Evolutionary conservation across 139 green algal genomes (phyloP), one percentile per base, ranked within the genome.

Genomic region (Asterochloris sp.): DNA sequence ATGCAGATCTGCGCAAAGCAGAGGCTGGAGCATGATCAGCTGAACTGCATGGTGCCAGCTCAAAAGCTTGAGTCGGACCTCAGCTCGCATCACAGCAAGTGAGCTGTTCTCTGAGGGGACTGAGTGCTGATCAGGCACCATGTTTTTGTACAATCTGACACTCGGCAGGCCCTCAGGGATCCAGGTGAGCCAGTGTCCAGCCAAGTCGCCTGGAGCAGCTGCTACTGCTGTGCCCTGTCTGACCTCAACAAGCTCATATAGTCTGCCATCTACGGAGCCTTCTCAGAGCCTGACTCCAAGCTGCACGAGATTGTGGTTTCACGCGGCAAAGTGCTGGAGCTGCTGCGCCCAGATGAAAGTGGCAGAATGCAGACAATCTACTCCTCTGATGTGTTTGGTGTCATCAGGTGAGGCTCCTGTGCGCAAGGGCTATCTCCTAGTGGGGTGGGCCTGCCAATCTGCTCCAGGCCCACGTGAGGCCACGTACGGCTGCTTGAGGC

Each of bases 251-350:
- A 24, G 11, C 24, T 11, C 23, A 69, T 61, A n/a, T 69, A 98
- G 95, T 89, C 78, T 78, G 95, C 95, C 61, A 88, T 97, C 28
- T 97, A 97, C 88, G 97, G 97, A 78, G 98, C 96, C 88, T 99
- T 99, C 84, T 96, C 91, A 13, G 95, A 91, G 13, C 90, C 94
- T 27, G n/a, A n/a, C n/a, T n/a, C n/a, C n/a, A 99, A 99, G 86
- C 92, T 92, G 47, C 95, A 99, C 76, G 97, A 99, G 90, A 91
- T 99, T 8, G 92, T 98, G 21, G 95, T 98, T 16, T 93, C 92
- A 10, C 86, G 94, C 0, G 96, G 95, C 69, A 95, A 96, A 78
- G 83, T 96, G n/a, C 89, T 99, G 82, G 97, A 99, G 89, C 92
- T 99, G 62, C 89, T 99, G 14, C 88, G 97, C 1, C 97, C 96